Evolutionary conservation across 1,284 basidiomycete genomes (phyloP).

Genomic region (Trichosporon sp.): DNA sequence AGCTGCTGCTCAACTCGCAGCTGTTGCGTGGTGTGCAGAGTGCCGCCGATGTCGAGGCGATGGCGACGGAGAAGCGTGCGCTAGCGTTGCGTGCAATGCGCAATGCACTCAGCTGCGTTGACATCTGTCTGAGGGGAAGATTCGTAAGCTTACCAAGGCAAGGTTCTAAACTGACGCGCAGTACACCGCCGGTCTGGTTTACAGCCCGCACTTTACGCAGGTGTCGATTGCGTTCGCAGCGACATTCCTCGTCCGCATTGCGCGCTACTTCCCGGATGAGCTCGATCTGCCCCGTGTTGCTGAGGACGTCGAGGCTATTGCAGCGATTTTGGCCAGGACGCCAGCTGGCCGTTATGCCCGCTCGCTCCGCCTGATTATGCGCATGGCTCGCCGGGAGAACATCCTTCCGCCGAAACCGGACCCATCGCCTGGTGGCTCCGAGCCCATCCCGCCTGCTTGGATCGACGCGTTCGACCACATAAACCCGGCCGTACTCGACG

Average conservation of each 20-base stretch:
- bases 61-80: slow-evolving; percentile 36
- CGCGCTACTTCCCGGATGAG: slow-evolving; percentile 77
- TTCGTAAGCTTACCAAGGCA: slow-evolving; percentile 16
- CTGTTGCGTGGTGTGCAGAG: slow-evolving; percentile 37
- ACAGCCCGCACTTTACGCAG: slow-evolving; percentile 56
- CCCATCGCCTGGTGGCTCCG: not conserved
- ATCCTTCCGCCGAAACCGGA: slow-evolving; percentile 9
- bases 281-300: slow-evolving; percentile 71
- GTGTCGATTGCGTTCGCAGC: slow-evolving; percentile 69
- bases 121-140: slow-evolving; percentile 32
- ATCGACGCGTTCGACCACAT: slow-evolving; percentile 18
- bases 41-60: slow-evolving; percentile 33
- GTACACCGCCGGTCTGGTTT: slow-evolving; percentile 81
- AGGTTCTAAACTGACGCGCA: slow-evolving; percentile 52
- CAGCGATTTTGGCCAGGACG: slow-evolving; percentile 69
- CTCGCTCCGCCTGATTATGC: slow-evolving; percentile 78
- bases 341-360: slow-evolving; percentile 81
- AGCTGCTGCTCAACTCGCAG: slow-evolving; percentile 41
- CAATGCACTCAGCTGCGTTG: slow-evolving; percentile 37
- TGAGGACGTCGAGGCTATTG: slow-evolving; percentile 70
- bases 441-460: not conserved
- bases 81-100: slow-evolving; percentile 38
- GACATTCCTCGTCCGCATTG: slow-evolving; percentile 76
- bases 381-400: slow-evolving; percentile 66
- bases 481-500: not conserved